A percentile compares a stretch with the other conserved stretches of the same genome.
Conservation (phyloP, 2,329 filamentous ascomycete genomes). For the Lecanicillium sp. region DNA sequence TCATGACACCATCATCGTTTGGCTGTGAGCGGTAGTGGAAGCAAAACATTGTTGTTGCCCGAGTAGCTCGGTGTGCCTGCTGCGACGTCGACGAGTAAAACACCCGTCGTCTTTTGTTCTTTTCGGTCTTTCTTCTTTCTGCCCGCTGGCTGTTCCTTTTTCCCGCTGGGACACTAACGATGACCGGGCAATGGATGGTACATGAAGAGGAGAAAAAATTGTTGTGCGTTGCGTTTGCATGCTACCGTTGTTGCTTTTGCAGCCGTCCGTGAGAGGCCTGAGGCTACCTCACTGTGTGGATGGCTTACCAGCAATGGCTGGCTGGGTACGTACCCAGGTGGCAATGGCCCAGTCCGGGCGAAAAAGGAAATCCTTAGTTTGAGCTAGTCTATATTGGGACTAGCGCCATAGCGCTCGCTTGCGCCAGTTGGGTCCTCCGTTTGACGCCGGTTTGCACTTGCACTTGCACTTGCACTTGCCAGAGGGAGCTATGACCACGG, state of each 20-base stretch:
- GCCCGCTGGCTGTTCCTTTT: slow-evolving; percentile 5
- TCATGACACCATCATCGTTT: background rate
- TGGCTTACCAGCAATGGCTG: no score
- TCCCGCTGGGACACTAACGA: slow-evolving; percentile 5
- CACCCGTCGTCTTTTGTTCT: background rate
- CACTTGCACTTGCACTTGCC: no score
- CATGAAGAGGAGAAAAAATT: background rate
- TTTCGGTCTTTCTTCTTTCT: background rate
- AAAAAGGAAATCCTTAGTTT: slow-evolving; percentile 9
- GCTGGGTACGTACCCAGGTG: background rate
- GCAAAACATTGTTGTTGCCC: slow-evolving; percentile 2
- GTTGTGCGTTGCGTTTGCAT: no score
- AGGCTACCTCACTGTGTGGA: slow-evolving; percentile 1
- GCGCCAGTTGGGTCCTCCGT: slow-evolving; percentile 4
- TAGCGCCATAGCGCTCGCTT: background rate
- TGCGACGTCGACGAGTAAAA: background rate
- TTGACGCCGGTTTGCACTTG: slow-evolving; percentile 3
- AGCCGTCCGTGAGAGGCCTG: background rate
- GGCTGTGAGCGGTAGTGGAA: no score
- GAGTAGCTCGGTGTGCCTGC: background rate
- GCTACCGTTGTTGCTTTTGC: slow-evolving; percentile 14
- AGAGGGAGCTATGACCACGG: slow-evolving; percentile 11
- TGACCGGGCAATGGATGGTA: background rate
- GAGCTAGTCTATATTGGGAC: background rate
- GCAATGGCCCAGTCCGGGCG: background rate